Base-by-base conservation (phyloP, 108 stramenopile species). In the Parietichytrium sp. region DNA sequence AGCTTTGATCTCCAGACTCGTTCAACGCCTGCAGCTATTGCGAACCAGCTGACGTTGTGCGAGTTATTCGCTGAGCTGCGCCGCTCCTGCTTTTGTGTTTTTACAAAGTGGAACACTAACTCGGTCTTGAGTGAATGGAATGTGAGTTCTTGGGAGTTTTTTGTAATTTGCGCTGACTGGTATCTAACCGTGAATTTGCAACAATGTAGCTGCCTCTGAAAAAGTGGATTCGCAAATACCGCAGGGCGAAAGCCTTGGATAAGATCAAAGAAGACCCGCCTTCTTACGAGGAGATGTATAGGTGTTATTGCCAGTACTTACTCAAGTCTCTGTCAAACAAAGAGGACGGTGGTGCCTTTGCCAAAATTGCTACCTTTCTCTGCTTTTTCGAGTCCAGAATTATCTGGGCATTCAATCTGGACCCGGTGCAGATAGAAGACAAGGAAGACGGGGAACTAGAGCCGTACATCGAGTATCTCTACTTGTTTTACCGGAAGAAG, bases 91-190 rank as follows among this genome's bases (percentile, higher is more conserved):
- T 72, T 72, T 25, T 33, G 36, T 2, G 61, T 72, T 42, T 72
- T 72, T 20, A 72, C 61, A 72, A 72, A 72, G 61, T 72, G 61
- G 61, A 72, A 72, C 42, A 72, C 61, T 23, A 72, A 72, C 33
- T 33, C 61, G 0, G 61, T 72, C 33, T 42, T 72, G 23, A 45
- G 38, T 42, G 61, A 72, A 27, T 72, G 61, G 61, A 72, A 72
- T 2, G 33, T 25, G n/a, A n/a, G n/a, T n/a, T n/a, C n/a, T n/a
- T n/a, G n/a, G n/a, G n/a, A n/a, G n/a, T n/a, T n/a, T n/a, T n/a
- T n/a, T n/a, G n/a, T n/a, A n/a, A n/a, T n/a, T n/a, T n/a, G n/a
- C n/a, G n/a, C n/a, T n/a, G n/a, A n/a, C n/a, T n/a, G n/a, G n/a
- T n/a, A n/a, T n/a, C n/a, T n/a, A n/a, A n/a, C n/a, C n/a, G n/a